Percentiles rank a stretch among this genome's conserved stretches.
Evolutionary conservation across 139 green algal species (phyloP).

Genomic region (Chlorella sorokiniana): DNA sequence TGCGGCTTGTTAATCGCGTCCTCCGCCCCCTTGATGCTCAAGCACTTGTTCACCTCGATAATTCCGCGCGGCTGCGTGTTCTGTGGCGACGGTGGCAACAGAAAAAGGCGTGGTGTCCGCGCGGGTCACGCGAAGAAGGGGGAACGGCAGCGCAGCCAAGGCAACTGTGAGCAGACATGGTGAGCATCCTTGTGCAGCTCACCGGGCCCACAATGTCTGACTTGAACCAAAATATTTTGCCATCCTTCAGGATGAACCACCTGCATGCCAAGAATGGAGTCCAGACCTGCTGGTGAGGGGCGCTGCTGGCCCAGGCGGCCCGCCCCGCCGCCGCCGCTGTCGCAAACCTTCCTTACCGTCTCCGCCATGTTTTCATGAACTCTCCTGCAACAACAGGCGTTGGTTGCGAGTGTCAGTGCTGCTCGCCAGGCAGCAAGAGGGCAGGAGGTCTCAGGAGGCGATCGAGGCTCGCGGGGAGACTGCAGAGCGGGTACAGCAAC

Average conservation of each 20-base stretch:
- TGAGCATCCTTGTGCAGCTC: conserved; percentile 21
- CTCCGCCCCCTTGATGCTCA: conserved; percentile 98
- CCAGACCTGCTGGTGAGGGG: not conserved
- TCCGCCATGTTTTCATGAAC: conserved; percentile 94
- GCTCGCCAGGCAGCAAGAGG: no score
- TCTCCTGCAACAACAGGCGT: conserved; percentile 72
- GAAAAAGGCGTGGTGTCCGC: not conserved
- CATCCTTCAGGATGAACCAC: conserved; percentile 99
- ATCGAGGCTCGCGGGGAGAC: no score
- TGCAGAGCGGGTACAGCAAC: no score
- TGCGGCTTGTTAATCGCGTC: conserved; percentile 94
- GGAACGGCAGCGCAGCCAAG: not conserved
- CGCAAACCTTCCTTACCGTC: conserved; percentile 58
- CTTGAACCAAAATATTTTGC: conserved; percentile 99
- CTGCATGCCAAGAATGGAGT: conserved; percentile 39
- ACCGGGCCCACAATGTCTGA: conserved; percentile 83
- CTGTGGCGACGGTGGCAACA: conserved; percentile 29
- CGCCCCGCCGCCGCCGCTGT: not conserved
- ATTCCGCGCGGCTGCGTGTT: conserved; percentile 88
- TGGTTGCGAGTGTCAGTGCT: no score
- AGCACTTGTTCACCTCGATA: conserved; percentile 91
- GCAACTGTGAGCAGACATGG: no score
- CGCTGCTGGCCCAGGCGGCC: not conserved
- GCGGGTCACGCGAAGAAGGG: not conserved
- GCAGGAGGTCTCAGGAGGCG: no score